Base-by-base conservation (phyloP, 345 rosid species). In the Capsella bursapastoris region DNA sequence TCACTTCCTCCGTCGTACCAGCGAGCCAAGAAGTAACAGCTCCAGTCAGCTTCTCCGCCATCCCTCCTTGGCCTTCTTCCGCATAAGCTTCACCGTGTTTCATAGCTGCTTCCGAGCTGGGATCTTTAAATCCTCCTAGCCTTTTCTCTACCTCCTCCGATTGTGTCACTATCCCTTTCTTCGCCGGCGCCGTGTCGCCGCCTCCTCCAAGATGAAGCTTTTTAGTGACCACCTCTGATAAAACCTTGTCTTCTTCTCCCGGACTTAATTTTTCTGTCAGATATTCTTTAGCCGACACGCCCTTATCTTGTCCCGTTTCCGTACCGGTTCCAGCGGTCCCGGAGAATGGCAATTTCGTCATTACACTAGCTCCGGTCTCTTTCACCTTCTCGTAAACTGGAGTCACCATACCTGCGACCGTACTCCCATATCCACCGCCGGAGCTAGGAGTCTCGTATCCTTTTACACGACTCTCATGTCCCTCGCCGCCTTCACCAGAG, bases 231-330 rank as follows among this genome's bases (percentile, higher is more conserved):
- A 87, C 78, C 52, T 89, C 87, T 1, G 92, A 81, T 12, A 90
- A 78, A 0, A 90, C 92, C 78, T 52, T 86, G 44, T 90, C 94
- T 75, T 82, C 98, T 45, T 89, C 98, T 9, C 93, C 86, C 0
- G 97, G 94, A 85, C 57, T 88, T 49, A 93, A 22, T 68, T 89
- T 93, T 76, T 89, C 92, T 3, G 74, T 75, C 2, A 86, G 6
- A 29, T 85, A 89, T 12, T 77, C 83, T 77, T 52, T 89, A 57
- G 85, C 70, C 0, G 97, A 81, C 6, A 78, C 83, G 35, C 86
- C 88, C 63, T 80, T 85, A 28, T 86, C 85, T 73, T 85, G 80
- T 40, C 57, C 80, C 29, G 50, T 11, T 5, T 73, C 71, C 0
- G 71, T 32, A 1, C 49, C 25, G 2, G 25, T 22, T 22, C 25